Evolutionary conservation across 2,329 filamentous ascomycete species (phyloP).

Genomic region (Calonectria pseudoreteaudii): DNA sequence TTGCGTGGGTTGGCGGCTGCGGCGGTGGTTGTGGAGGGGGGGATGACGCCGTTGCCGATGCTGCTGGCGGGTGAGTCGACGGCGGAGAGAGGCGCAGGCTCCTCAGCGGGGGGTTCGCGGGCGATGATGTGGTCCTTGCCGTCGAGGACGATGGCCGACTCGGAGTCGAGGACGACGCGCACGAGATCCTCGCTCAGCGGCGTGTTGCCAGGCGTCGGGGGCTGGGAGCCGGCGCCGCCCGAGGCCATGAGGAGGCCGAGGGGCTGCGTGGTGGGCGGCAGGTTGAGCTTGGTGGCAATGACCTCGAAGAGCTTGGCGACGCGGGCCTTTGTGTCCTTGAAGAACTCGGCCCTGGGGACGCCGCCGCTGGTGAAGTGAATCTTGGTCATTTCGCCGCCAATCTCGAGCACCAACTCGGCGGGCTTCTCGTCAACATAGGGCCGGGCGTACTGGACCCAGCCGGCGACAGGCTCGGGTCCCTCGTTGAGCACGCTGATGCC

Average conservation of each 20-base stretch:
- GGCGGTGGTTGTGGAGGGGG: background rate
- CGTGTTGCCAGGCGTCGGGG: slow-evolving; percentile 75
- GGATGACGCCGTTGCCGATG: slow-evolving; percentile 34
- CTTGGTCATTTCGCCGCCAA: slow-evolving; percentile 74
- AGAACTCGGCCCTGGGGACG: slow-evolving; percentile 74
- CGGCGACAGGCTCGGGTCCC: slow-evolving; percentile 44
- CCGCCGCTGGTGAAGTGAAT: slow-evolving; percentile 59
- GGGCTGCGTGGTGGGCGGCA: slow-evolving; percentile 70
- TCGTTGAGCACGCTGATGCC: slow-evolving; percentile 75
- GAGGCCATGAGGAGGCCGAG: slow-evolving; percentile 75
- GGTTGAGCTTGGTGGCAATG: slow-evolving; percentile 81
- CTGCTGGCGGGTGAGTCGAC: slow-evolving; percentile 44
- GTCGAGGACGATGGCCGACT: slow-evolving; percentile 70
- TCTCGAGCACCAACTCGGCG: slow-evolving; percentile 83
- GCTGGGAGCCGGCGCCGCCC: slow-evolving; percentile 71
- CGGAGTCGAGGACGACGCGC: slow-evolving; percentile 70
- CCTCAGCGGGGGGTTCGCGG: slow-evolving; percentile 41
- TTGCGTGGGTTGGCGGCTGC: slow-evolving; percentile 53
- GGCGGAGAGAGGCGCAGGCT: slow-evolving; percentile 43
- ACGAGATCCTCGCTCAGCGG: slow-evolving; percentile 78
- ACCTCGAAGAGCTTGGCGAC: slow-evolving; percentile 82
- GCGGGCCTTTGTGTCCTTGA: slow-evolving; percentile 75
- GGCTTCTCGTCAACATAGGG: slow-evolving; percentile 85
- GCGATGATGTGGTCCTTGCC: slow-evolving; percentile 57
- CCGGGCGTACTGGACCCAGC: slow-evolving; percentile 82